phyloP scores from a whole-genome alignment of 2,329 filamentous ascomycete genomes.

The Escovopsis sp. region DNA sequence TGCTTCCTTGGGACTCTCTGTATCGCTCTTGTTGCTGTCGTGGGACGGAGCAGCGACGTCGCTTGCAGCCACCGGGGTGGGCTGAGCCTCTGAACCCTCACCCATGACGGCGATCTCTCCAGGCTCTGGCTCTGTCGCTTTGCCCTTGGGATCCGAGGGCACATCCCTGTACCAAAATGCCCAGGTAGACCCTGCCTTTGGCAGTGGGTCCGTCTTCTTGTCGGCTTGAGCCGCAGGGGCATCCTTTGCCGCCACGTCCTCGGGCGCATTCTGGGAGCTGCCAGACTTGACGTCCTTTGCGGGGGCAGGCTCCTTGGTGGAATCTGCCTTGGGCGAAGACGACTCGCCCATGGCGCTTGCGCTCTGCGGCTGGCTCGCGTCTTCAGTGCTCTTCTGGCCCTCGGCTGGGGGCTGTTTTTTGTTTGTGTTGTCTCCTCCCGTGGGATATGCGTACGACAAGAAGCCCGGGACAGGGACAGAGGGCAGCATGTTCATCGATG shows the following conservation, averaged over 20 bases:
- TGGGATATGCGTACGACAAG: background rate
- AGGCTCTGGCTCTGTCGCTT: conserved; percentile 21
- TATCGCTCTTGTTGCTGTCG: conserved; percentile 14
- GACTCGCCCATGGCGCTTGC: conserved; percentile 1
- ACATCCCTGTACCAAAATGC: conserved; percentile 62
- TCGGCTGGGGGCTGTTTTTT: background rate
- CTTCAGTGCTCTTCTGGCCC: background rate
- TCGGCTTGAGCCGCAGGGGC: conserved; percentile 16
- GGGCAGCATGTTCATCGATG: background rate
- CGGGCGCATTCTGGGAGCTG: conserved; percentile 15
- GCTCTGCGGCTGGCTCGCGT: background rate
- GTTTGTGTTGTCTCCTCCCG: background rate
- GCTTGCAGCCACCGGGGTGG: conserved; percentile 29
- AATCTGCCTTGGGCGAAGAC: background rate
- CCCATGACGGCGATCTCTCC: conserved; percentile 44
- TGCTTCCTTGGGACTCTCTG: conserved; percentile 17
- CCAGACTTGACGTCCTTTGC: conserved; percentile 1
- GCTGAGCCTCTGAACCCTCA: conserved; percentile 41
- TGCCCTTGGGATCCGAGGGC: conserved; percentile 20
- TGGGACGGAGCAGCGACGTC: conserved; percentile 26
- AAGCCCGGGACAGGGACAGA: background rate
- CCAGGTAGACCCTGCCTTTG: conserved; percentile 53
- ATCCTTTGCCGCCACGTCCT: conserved; percentile 30
- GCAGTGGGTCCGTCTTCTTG: conserved; percentile 20
- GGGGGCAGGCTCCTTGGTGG: background rate